Percentiles rank a stretch among this genome's conserved stretches.
Evolutionary conservation across 2,329 filamentous ascomycete genomes (phyloP).

Genomic region (Colletotrichum falcatum): DNA sequence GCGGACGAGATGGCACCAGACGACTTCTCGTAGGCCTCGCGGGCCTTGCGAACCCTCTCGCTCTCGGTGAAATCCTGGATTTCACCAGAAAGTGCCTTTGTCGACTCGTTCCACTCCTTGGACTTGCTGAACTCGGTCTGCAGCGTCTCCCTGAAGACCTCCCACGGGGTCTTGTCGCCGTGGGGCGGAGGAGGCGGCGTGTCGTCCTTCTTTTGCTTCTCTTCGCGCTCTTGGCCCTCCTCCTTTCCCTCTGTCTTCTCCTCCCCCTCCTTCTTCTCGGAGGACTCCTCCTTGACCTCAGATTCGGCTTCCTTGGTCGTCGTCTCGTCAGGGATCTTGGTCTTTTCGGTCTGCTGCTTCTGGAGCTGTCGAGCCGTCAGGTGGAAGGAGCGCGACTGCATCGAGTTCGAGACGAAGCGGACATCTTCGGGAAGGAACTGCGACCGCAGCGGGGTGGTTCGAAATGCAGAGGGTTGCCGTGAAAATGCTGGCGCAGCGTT

Average conservation of each 20-base stretch:
- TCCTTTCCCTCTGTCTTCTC: slow-evolving; percentile 59
- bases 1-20: slow-evolving; percentile 85
- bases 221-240: slow-evolving; percentile 57
- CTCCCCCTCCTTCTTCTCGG: slow-evolving; percentile 53
- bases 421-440: slow-evolving; percentile 58
- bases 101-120: slow-evolving; percentile 99
- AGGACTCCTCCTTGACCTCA: slow-evolving; percentile 44
- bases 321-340: slow-evolving; percentile 47
- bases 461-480: slow-evolving; percentile 46
- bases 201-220: slow-evolving; percentile 73
- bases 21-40: slow-evolving; percentile 87
- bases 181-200: slow-evolving; percentile 91
- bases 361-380: slow-evolving; percentile 45
- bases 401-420: slow-evolving; percentile 51
- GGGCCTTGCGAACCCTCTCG: slow-evolving; percentile 87
- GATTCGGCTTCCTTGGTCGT: slow-evolving; percentile 52
- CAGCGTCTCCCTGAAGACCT: slow-evolving; percentile 98
- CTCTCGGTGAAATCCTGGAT: slow-evolving; percentile 94
- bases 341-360: slow-evolving; percentile 50
- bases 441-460: slow-evolving; percentile 57
- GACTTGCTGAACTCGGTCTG: slow-evolving; percentile 93
- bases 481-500: slow-evolving; percentile 46
- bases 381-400: slow-evolving; percentile 55
- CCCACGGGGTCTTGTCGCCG: slow-evolving; percentile 98
- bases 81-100: slow-evolving; percentile 89